A percentile compares a stretch with the other conserved stretches of the same genome.
Conservation (phyloP, 177 flowering plant species). For the Vitis hybrid region DNA sequence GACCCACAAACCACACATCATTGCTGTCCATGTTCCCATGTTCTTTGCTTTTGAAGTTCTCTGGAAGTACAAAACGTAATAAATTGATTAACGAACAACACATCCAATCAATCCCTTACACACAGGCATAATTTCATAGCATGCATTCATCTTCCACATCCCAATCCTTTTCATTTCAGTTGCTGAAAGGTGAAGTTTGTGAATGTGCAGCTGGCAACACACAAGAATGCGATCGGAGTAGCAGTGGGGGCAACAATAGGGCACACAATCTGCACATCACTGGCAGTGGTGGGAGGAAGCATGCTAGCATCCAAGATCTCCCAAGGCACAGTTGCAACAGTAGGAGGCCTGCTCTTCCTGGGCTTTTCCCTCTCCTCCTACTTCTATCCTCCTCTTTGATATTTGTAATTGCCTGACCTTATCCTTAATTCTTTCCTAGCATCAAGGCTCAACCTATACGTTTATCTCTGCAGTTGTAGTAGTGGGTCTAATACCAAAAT, state of each 20-base stretch:
- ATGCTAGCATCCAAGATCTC: constrained; percentile 97
- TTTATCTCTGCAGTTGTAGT: not conserved
- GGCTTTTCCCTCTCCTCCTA: constrained; percentile 91
- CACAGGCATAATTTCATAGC: too few relatives aligned
- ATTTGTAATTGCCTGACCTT: constrained; percentile 11
- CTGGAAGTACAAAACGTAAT: too few relatives aligned
- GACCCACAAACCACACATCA: too few relatives aligned
- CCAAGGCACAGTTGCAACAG: constrained; percentile 85
- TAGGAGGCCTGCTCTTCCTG: constrained; percentile 94
- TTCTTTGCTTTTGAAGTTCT: too few relatives aligned
- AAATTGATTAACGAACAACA: too few relatives aligned
- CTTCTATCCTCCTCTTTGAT: constrained; percentile 82
- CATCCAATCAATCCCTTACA: too few relatives aligned
- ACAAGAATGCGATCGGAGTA: constrained; percentile 95
- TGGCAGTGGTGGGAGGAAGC: constrained; percentile 98
- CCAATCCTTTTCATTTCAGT: too few relatives aligned
- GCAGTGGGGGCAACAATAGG: constrained; percentile 91
- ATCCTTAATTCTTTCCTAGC: constrained; percentile 36
- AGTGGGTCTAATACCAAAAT: too few relatives aligned
- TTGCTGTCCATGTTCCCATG: too few relatives aligned
- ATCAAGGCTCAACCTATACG: not conserved
- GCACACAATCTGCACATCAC: constrained; percentile 89
- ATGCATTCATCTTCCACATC: too few relatives aligned
- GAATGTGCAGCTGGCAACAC: constrained; percentile 83
- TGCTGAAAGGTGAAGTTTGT: not conserved